Evolutionary conservation across 176 grass and related monocot species (phyloP).

Genomic region (Eragrostis nindensis): DNA sequence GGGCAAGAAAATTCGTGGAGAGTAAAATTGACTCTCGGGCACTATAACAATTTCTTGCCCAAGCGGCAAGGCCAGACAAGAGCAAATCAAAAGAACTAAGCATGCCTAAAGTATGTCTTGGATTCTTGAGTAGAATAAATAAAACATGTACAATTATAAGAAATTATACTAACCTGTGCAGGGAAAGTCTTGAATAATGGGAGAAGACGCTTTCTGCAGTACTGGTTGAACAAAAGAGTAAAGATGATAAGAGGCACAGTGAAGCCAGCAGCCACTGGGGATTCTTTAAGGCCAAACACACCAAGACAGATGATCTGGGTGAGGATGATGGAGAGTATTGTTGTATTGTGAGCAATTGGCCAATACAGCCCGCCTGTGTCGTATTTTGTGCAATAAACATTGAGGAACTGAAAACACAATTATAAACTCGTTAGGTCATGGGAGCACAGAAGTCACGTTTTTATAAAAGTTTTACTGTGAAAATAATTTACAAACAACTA

Average conservation of each 20-base stretch:
- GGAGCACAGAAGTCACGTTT: background rate
- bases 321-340: constrained; percentile 85
- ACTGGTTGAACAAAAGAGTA: constrained; percentile 90
- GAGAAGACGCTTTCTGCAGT: constrained; percentile 74
- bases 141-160: background rate
- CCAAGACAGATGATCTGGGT: constrained; percentile 91
- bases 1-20: background rate
- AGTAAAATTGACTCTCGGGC: background rate
- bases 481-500: background rate
- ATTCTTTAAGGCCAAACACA: constrained; percentile 83
- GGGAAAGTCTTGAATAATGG: constrained; percentile 78
- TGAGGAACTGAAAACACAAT: constrained; percentile 67
- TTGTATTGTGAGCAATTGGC: constrained; percentile 86
- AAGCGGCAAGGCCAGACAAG: background rate
- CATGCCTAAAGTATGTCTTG: background rate
- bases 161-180: constrained; percentile 66
- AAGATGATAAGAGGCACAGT: constrained; percentile 74
- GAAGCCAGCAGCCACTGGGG: constrained; percentile 80
- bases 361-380: constrained; percentile 84
- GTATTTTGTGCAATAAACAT: constrained; percentile 82
- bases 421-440: constrained; percentile 20
- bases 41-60: background rate
- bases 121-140: background rate
- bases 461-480: background rate
- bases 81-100: background rate